Evolutionary conservation across 2,329 filamentous ascomycete species (phyloP).

Genomic region (Colletotrichum lentis): DNA sequence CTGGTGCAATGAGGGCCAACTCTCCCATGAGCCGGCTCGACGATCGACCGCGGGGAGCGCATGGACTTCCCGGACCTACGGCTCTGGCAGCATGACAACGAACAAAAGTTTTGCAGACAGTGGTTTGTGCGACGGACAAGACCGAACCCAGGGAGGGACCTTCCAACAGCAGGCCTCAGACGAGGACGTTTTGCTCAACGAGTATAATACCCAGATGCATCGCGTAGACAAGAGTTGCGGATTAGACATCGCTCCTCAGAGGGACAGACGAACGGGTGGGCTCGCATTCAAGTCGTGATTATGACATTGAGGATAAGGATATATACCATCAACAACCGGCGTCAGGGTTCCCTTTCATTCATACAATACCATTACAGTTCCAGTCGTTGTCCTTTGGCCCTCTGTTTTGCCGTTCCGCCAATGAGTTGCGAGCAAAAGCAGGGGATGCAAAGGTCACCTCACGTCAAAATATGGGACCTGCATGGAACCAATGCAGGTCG

Average conservation of each 20-base stretch:
- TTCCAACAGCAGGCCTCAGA: conserved; percentile 24
- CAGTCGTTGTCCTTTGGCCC: not conserved
- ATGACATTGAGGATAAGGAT: conserved; percentile 29
- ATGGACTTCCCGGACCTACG: conserved; percentile 7
- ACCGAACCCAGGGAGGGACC: not conserved
- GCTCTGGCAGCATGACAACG: conserved; percentile 5
- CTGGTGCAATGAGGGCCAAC: conserved; percentile 53
- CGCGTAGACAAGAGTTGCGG: conserved; percentile 23
- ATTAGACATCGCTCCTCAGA: conserved; percentile 32
- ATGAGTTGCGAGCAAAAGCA: not conserved
- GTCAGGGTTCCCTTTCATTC: conserved; percentile 18
- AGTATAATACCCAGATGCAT: conserved; percentile 35
- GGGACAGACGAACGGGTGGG: conserved; percentile 20
- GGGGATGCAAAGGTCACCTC: conserved; percentile 4
- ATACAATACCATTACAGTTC: conserved; percentile 24
- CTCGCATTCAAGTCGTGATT: conserved; percentile 33
- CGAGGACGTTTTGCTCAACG: conserved; percentile 23
- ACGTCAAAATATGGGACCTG: conserved; percentile 22
- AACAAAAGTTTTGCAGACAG: conserved; percentile 17
- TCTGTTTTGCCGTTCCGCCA: not conserved
- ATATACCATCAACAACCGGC: conserved; percentile 29
- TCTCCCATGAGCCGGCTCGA: not conserved
- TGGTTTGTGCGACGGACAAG: conserved; percentile 23
- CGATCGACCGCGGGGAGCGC: conserved; percentile 15
- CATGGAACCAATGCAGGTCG: conserved; percentile 32